Percentiles rank a stretch among this genome's conserved stretches.
These are phyloP conservation scores for Paradendryphiella salina DNA, from an alignment of 2,329 filamentous ascomycete species.

Conservation along the genomic window DNA sequence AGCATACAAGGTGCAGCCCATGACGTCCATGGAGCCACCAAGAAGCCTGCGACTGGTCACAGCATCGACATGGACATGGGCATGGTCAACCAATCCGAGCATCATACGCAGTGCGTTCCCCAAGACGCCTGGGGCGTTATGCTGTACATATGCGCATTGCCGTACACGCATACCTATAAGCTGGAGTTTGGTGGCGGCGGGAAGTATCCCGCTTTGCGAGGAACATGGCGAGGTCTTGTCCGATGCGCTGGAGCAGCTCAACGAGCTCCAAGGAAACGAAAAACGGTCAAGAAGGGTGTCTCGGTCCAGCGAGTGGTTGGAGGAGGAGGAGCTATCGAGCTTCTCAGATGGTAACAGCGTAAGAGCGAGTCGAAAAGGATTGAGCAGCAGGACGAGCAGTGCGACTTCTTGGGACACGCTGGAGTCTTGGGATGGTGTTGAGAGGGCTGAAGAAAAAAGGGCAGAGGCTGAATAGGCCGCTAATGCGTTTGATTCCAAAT, in stretches of 20 bases:
- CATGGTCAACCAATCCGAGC: neutral
- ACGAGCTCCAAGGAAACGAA: neutral
- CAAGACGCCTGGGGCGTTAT: slow-evolving; percentile 6
- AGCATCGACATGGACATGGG: neutral
- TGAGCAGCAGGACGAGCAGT: neutral
- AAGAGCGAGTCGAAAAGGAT: neutral
- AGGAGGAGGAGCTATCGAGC: neutral
- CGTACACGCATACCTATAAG: neutral
- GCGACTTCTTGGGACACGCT: neutral
- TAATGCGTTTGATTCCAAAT: slow-evolving; percentile 3
- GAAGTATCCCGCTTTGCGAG: neutral
- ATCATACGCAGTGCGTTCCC: neutral
- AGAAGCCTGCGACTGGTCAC: neutral
- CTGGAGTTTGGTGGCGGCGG: neutral
- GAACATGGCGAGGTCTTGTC: slow-evolving; percentile 2
- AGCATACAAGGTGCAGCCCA: neutral
- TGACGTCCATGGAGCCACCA: neutral
- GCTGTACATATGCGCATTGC: slow-evolving; percentile 4
- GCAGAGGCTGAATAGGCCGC: neutral
- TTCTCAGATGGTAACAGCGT: no score
- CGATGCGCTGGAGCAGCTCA: neutral
- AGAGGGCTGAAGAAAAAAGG: neutral
- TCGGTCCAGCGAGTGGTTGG: neutral
- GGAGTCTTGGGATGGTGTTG: neutral
- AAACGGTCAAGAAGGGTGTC: neutral